Base-by-base conservation (phyloP, 2,329 filamentous ascomycete species). In the Ascochyta clinopodiicola region DNA sequence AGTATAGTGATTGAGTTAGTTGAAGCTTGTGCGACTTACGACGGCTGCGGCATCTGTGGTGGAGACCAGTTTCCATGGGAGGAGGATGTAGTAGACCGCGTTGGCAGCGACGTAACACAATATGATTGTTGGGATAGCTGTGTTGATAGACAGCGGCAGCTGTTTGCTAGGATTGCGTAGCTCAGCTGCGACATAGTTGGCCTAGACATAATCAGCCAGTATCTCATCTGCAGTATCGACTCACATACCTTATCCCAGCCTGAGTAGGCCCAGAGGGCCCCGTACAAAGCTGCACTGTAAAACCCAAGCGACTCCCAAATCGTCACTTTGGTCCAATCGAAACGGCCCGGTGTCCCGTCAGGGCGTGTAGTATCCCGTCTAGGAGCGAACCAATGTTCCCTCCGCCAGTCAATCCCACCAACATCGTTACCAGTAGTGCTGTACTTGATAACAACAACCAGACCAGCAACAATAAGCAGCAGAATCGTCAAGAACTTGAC, bases 11-110 rank as follows among this genome's bases (percentile, higher is more conserved):
- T 1, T 9, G 13, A 1, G 37, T 15, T 4, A n/a, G 8, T 4
- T 7, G 13, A 10, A 29, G 10, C 10, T n/a, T 13, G 8, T 19
- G 21, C 22, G 56, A 72, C 77, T 74, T 74, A 87, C 84, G 44
- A 88, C 86, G 2, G 86, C 86, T 1, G 87, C 83, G 21, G 84
- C 87, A 56, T 88, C 85, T 0, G 85, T 87, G 0, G 79, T 82
- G 0, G 84, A 83, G 0, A 88, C 77, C 0, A 84, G 73, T 36
- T 80, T 70, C 86, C 86, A 88, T 0, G 86, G 85, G 0, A 88
- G 76, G 1, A 88, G 72, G 8, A 88, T 75, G 59, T 88, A 88
- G 72, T 88, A 88, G 2, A 84, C 82, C 0, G 84, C 79, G 60
- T 88, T 88, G 0, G 85, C 81, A 0, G 81, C 76, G 15, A 88